A percentile compares a stretch with the other conserved stretches of the same genome.
These are phyloP conservation scores for Calcarisporium arbuscula DNA, from an alignment of 2,329 filamentous ascomycete genomes.

Conservation along the genomic window DNA sequence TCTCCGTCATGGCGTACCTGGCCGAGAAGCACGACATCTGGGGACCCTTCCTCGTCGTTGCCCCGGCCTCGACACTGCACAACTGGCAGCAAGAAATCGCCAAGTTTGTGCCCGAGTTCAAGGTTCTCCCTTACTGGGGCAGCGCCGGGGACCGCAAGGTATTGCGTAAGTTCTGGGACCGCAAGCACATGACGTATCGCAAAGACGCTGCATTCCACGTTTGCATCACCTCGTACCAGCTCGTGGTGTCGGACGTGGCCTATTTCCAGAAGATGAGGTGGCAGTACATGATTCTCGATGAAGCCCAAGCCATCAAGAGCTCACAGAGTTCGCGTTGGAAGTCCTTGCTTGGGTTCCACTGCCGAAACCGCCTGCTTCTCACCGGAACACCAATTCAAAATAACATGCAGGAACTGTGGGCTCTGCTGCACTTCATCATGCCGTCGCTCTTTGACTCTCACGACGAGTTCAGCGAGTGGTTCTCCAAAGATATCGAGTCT, in stretches of 20 bases:
- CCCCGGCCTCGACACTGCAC: constrained; percentile 91
- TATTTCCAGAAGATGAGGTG: constrained; percentile 99
- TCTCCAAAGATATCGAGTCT: constrained; percentile 93
- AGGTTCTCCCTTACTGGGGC: constrained; percentile 96
- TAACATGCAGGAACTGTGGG: constrained; percentile 99
- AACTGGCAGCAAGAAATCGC: constrained; percentile 99
- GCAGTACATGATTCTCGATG: constrained; percentile 99
- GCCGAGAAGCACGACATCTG: constrained; percentile 97
- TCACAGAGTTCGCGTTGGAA: constrained; percentile 97
- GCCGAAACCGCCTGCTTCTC: constrained; percentile 85
- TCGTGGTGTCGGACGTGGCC: constrained; percentile 90
- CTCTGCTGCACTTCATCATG: constrained; percentile 98
- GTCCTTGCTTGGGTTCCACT: constrained; percentile 86
- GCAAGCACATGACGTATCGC: constrained; percentile 92
- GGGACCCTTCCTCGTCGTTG: constrained; percentile 96
- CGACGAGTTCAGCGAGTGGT: constrained; percentile 91
- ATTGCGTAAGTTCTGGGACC: constrained; percentile 96
- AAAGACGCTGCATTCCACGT: constrained; percentile 94
- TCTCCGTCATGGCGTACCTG: constrained; percentile 98
- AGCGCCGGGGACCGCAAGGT: constrained; percentile 91
- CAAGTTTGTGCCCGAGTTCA: constrained; percentile 89
- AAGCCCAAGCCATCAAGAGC: constrained; percentile 98
- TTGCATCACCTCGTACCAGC: constrained; percentile 91
- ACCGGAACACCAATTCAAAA: constrained; percentile 98
- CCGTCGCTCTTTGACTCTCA: constrained; percentile 95